These are phyloP conservation scores for Cairneyella variabilis DNA, from an alignment of 495 filamentous ascomycete species.

Conservation along the genomic window DNA sequence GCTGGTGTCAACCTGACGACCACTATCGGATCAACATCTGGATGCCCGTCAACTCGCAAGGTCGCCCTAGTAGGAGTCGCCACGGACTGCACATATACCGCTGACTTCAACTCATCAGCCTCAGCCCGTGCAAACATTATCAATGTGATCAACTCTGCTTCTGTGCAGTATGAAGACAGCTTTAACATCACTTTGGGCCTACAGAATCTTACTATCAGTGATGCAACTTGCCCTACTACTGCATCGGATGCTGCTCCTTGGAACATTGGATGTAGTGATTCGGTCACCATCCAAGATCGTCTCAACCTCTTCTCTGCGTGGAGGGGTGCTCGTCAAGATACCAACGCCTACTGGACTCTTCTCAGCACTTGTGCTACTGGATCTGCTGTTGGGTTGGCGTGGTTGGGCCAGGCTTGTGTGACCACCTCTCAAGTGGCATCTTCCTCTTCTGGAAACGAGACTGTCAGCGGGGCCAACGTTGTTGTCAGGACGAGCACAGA, in stretches of 20 bases:
- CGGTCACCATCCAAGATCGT: constrained; percentile 68
- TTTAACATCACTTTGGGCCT: constrained; percentile 95
- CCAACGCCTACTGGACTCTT: constrained; percentile 90
- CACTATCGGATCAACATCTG: constrained; percentile 75
- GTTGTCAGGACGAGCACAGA: constrained; percentile 79
- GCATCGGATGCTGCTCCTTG: constrained; percentile 64
- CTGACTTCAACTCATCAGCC: constrained; percentile 58
- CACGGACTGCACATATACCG: constrained; percentile 85
- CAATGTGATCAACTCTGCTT: constrained; percentile 79
- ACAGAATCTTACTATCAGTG: constrained; percentile 74
- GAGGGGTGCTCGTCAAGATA: constrained; percentile 68
- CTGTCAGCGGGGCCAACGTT: constrained; percentile 82
- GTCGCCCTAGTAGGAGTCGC: constrained; percentile 91
- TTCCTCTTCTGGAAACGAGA: constrained; percentile 49
- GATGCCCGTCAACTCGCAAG: constrained; percentile 83
- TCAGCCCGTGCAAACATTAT: constrained; percentile 70
- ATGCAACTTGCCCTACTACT: constrained; percentile 62
- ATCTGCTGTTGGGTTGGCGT: constrained; percentile 86
- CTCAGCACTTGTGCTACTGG: constrained; percentile 82
- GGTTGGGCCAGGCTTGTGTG: constrained; percentile 86
- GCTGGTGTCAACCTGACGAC: constrained; percentile 77
- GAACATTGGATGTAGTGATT: constrained; percentile 69
- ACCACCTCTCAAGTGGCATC: constrained; percentile 43
- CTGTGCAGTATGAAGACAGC: constrained; percentile 76
- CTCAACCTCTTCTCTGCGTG: constrained; percentile 86